phyloP scores from a whole-genome alignment of 1,284 basidiomycete genomes.

The Vanrija sp. region DNA sequence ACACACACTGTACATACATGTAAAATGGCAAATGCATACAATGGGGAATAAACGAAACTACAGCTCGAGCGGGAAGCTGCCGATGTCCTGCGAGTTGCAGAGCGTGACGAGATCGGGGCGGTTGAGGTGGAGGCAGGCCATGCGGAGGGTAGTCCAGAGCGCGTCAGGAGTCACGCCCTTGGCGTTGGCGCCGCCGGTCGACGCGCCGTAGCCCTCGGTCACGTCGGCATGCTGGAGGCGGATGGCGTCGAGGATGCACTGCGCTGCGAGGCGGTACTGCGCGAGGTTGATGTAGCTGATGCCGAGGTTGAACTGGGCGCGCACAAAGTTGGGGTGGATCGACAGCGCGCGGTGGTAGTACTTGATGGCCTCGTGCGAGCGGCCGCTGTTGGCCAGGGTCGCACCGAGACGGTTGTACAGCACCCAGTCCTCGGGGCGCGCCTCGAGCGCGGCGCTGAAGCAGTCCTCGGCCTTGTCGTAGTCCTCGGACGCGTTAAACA shows the following conservation, averaged over 20 bases:
- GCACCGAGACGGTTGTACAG: constrained; percentile 95
- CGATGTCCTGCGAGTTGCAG: constrained; percentile 17
- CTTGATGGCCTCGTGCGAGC: constrained; percentile 73
- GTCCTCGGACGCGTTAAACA: constrained; percentile 92
- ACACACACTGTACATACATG: too few species aligned
- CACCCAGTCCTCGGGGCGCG: constrained; percentile 91
- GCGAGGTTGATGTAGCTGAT: constrained; percentile 86
- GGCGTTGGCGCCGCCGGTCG: constrained; percentile 43
- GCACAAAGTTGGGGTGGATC: constrained; percentile 87
- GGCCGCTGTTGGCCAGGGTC: constrained; percentile 88
- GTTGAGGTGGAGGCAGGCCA: constrained; percentile 62
- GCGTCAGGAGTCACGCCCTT: constrained; percentile 70
- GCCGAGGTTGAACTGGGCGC: constrained; percentile 86
- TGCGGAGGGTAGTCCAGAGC: constrained; percentile 80
- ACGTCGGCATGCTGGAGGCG: constrained; percentile 75
- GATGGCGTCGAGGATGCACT: constrained; percentile 79
- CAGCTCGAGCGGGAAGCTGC: constrained; percentile 16
- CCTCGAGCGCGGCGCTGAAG: constrained; percentile 81
- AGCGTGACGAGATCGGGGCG: constrained; percentile 14
- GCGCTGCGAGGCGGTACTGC: constrained; percentile 76
- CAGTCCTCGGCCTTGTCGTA: constrained; percentile 91
- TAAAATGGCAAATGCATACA: not conserved
- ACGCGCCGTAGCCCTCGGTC: constrained; percentile 54
- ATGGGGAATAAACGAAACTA: not conserved
- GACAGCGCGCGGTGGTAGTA: constrained; percentile 89